Conservation (phyloP, 1,139 yeast species). For the Taphrina confusa region DNA sequence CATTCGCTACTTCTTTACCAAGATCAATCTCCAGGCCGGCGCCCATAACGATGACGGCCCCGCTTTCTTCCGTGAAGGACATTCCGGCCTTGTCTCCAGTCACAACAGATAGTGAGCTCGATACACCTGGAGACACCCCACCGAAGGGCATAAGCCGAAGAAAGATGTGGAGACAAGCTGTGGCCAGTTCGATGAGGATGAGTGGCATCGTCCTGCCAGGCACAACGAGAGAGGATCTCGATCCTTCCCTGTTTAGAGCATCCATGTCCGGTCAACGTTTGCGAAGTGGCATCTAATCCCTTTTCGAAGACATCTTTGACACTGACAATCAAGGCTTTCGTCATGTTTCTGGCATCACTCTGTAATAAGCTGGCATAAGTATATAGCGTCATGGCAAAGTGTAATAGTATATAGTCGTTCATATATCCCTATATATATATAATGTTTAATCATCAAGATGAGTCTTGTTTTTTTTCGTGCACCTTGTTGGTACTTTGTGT, state of each 20-base stretch:
- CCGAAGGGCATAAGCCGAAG: constrained; percentile 15
- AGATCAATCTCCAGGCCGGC: constrained; percentile 4
- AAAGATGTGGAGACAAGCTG: constrained; percentile 21
- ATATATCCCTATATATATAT: no score
- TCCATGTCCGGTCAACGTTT: constrained; percentile 1
- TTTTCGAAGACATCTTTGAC: no score
- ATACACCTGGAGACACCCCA: constrained; percentile 13
- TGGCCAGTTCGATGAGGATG: constrained; percentile 26
- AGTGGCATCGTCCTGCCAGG: constrained; percentile 28
- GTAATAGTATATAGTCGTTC: no score
- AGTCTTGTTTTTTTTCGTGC: no score
- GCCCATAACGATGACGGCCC: not conserved
- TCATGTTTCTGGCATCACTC: no score
- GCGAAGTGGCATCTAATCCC: no score
- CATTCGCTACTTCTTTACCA: constrained; percentile 22
- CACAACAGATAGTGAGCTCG: not conserved
- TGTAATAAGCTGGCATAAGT: no score
- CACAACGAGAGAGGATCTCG: not conserved
- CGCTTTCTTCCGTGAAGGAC: constrained; percentile 25
- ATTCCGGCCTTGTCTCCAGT: constrained; percentile 6
- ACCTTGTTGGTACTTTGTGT: no score
- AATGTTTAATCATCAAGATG: no score
- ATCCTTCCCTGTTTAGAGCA: not conserved
- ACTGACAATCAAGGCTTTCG: no score
- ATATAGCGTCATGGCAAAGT: no score